phyloP scores from a whole-genome alignment of 805 yeast species.

The Zygosaccharomyces kombuchaensis region DNA sequence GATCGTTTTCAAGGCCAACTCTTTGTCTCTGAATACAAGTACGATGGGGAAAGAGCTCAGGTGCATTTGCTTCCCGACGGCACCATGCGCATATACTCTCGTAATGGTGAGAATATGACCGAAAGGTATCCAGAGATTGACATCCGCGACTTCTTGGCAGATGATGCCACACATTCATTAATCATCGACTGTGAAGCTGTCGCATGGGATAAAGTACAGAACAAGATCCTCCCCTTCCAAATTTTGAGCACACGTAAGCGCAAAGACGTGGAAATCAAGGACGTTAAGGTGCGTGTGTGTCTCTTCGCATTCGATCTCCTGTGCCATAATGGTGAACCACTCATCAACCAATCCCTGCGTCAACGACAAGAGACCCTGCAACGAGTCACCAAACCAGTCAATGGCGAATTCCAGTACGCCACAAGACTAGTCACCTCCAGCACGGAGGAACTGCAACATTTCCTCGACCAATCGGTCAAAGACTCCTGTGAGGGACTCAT shows the following conservation, averaged over 20 bases:
- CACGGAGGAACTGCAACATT: conserved; percentile 68
- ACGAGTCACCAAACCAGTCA: conserved; percentile 52
- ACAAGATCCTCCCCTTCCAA: conserved; percentile 91
- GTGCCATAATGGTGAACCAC: conserved; percentile 65
- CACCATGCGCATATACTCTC: conserved; percentile 70
- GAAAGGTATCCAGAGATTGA: conserved; percentile 91
- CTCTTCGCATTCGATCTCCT: conserved; percentile 87
- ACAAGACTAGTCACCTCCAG: conserved; percentile 65
- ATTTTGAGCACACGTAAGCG: conserved; percentile 89
- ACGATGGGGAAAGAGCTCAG: conserved; percentile 98
- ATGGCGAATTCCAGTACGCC: conserved; percentile 82
- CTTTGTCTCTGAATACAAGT: conserved; percentile 94
- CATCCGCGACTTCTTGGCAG: conserved; percentile 52
- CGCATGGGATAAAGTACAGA: conserved; percentile 81
- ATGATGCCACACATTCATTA: conserved; percentile 45
- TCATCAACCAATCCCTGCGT: conserved; percentile 59
- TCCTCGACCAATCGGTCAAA: conserved; percentile 83
- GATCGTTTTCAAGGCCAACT: conserved; percentile 80
- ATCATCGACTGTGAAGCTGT: conserved; percentile 96
- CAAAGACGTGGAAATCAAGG: conserved; percentile 82
- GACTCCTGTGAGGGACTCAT: conserved; percentile 93
- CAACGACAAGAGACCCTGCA: conserved; percentile 65
- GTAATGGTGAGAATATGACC: conserved; percentile 97
- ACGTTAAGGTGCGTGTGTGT: conserved; percentile 87
- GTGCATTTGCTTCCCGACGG: conserved; percentile 71